Conservation (phyloP, 2,329 filamentous ascomycete species). For the Orbilia ellipsospora region DNA sequence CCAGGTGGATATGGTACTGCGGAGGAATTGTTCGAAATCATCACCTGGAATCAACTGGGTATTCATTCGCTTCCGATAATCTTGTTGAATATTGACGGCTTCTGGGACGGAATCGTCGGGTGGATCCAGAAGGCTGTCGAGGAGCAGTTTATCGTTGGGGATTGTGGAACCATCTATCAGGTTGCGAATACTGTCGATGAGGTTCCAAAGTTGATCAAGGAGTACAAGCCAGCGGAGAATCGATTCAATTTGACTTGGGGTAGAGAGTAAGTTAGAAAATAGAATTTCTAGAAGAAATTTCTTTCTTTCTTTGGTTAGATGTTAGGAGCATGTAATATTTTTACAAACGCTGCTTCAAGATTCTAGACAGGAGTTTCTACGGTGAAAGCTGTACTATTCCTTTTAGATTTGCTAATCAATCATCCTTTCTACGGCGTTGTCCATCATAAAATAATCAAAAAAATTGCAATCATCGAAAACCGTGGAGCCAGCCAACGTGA, state of each 20-base stretch:
- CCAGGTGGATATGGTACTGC: constrained; percentile 92
- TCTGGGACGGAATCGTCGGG: constrained; percentile 85
- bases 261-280: constrained; percentile 66
- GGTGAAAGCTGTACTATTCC: not conserved
- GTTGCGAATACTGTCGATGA: constrained; percentile 78
- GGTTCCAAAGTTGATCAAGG: constrained; percentile 75
- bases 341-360: not conserved
- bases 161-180: constrained; percentile 79
- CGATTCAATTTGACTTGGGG: constrained; percentile 86
- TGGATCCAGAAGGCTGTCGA: constrained; percentile 83
- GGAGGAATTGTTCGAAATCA: constrained; percentile 92
- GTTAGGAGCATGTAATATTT: constrained; percentile 2
- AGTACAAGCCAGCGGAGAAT: constrained; percentile 80
- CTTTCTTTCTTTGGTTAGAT: not conserved
- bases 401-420: constrained; percentile 8
- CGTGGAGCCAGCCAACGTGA: no score
- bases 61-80: constrained; percentile 86
- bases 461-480: not conserved
- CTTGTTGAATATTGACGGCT: constrained; percentile 86
- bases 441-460: no score
- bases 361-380: constrained; percentile 13
- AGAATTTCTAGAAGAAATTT: not conserved
- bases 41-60: constrained; percentile 95
- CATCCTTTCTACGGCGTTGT: not conserved
- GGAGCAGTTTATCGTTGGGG: constrained; percentile 78